Evolutionary conservation across 2,329 filamentous ascomycete species (phyloP), one percentile per base, ranked within the genome.

Genomic region (Colletotrichum sojae): DNA sequence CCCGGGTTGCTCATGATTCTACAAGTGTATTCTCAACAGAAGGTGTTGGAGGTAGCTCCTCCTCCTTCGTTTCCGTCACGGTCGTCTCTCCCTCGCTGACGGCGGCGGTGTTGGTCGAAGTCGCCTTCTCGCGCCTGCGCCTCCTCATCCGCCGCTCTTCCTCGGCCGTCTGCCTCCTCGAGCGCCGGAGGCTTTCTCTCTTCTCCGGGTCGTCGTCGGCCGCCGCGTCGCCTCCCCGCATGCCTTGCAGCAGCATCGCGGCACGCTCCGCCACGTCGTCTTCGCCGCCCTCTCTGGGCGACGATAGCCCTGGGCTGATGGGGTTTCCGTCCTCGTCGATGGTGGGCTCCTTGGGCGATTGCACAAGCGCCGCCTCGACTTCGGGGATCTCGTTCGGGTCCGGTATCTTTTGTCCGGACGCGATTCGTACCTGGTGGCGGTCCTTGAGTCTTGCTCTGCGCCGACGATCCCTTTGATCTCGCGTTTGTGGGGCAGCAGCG

Each of bases 401-500:
- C 2, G 93, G 93, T n/a, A 97, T 92, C 76, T 95, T 89, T 76
- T 97, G 94, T 9, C 95, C 95, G 18, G 92, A 95, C 16, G 95
- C 94, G 60, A 98, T 89, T 70, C 95, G 93, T 39, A 96, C 92
- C 81, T 97, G 93, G 77, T 98, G 94, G 31, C 91, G 88, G 77
- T 97, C 95, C 87, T 97, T 97, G 74, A 98, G 88, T 63, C 95
- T 88, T 46, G 95, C 94, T 73, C 95, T 90, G 67, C 95, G 90
- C 71, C 96, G 90, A 74, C 94, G 90, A 79, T 98, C 96, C 76
- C 95, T 89, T 79, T 97, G 92, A 79, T 98, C 95, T 78, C 93
- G 88, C 31, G 93, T 90, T 82, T 97, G 94, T 36, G 96, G 95
- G 64, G 95, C 95, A 1, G 96, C 96, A 64, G 94, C 95, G 67